Base-by-base conservation (phyloP, 116 monocot genomes). In the Iris pallida region DNA sequence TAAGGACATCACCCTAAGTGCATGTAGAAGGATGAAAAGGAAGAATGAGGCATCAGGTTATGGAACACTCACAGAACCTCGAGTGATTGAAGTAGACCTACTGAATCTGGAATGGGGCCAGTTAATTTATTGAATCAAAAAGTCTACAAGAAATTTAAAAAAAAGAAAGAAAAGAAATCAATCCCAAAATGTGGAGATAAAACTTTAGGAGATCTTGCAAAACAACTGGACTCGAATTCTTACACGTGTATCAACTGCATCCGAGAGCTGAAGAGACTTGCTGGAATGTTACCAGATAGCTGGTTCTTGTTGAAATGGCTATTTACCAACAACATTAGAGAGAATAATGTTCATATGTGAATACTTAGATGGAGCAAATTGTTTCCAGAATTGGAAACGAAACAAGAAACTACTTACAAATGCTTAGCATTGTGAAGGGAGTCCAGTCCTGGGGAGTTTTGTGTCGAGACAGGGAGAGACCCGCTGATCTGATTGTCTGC, bases 281-380 rank as follows among this genome's bases (percentile, higher is more conserved):
- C 54, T 12, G 79, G 79, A 18, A 79, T 79, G 7, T 66, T 4
- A 20, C 73, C 79, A 6, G 79, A 79, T 63, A 79, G 51, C 30
- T 68, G 68, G 49, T 79, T 79, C 47, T 73, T 79, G 63, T 68
- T 73, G 30, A 79, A 79, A 19, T 79, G 79, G 18, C 79, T 79
- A 30, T 30, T 30, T 0, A 3, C 3, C 30, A 58, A 58, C 44
- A 0, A 75, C 10, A 17, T 30, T 30, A 30, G 30, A 30, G 30
- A 30, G 30, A 30, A 30, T 30, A 30, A 69, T 13, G 11, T 10
- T 47, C 19, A 5, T 11, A 12, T 57, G 4, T 17, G 11, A 13
- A 8, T 7, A 4, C 8, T 52, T 11, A 42, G 3, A 53, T 8
- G 9, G 4, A 30, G 1, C 42, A 44, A 0, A 52, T 30, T 30